A percentile compares a stretch with the other conserved stretches of the same genome.
phyloP scores from a whole-genome alignment of 1,284 basidiomycete genomes.

The Heterobasidion parviporum region DNA sequence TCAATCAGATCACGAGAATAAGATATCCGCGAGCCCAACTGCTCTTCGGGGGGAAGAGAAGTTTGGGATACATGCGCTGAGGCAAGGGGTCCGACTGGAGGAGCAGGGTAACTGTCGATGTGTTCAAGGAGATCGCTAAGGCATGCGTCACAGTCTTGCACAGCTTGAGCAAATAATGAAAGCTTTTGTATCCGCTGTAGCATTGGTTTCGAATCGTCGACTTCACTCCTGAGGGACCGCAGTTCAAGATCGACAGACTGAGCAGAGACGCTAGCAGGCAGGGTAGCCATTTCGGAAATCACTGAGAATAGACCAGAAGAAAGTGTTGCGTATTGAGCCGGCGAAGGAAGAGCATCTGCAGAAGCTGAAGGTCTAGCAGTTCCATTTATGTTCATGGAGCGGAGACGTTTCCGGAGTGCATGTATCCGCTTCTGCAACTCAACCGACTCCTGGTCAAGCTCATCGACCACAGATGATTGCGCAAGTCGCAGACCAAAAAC shows the following conservation, averaged over 20 bases:
- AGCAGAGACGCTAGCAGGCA: constrained; percentile 35
- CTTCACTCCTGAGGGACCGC: constrained; percentile 48
- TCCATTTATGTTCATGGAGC: constrained; percentile 52
- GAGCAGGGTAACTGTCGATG: constrained; percentile 64
- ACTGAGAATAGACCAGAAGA: constrained; percentile 38
- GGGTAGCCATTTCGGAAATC: constrained; percentile 31
- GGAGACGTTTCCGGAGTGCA: constrained; percentile 47
- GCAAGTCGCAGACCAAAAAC: constrained; percentile 43
- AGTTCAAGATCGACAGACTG: constrained; percentile 45
- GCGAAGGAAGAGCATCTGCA: constrained; percentile 45
- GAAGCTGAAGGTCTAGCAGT: constrained; percentile 34
- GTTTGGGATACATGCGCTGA: constrained; percentile 37
- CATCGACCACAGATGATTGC: constrained; percentile 21
- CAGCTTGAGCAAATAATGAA: constrained; percentile 36
- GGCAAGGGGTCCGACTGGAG: constrained; percentile 38
- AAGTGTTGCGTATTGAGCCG: constrained; percentile 36
- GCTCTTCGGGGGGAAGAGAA: constrained; percentile 48
- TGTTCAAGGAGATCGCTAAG: constrained; percentile 78
- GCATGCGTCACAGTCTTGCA: constrained; percentile 57
- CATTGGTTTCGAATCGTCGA: constrained; percentile 40
- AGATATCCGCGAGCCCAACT: constrained; percentile 48
- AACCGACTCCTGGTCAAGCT: constrained; percentile 15
- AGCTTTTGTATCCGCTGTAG: constrained; percentile 46
- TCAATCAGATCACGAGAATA: constrained; percentile 51
- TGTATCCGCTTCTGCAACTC: constrained; percentile 22